Evolutionary conservation across 495 filamentous ascomycete genomes (phyloP).

Genomic region (Elasticomyces elasticus): DNA sequence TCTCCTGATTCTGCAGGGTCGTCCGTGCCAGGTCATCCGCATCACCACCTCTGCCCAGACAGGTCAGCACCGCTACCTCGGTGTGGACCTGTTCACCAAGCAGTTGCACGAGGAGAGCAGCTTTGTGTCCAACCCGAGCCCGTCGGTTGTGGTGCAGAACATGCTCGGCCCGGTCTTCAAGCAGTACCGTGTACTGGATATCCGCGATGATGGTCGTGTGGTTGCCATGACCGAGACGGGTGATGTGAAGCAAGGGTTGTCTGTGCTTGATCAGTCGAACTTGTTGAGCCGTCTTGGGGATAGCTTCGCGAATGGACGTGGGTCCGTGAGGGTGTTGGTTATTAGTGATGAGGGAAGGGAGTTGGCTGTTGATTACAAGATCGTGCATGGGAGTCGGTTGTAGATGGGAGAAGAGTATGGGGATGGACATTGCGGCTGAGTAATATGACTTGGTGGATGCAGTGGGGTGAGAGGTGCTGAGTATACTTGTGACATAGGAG

Average conservation of each 20-base stretch:
- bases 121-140: slow-evolving; percentile 92
- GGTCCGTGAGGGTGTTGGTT: slow-evolving; percentile 86
- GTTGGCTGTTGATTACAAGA: slow-evolving; percentile 97
- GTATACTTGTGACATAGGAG: slow-evolving; percentile 6
- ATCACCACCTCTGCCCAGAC: slow-evolving; percentile 97
- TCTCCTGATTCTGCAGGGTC: slow-evolving; percentile 96
- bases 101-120: slow-evolving; percentile 97
- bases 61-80: slow-evolving; percentile 98
- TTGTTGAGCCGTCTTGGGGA: slow-evolving; percentile 74
- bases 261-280: slow-evolving; percentile 84
- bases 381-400: slow-evolving; percentile 71
- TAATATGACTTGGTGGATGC: background rate
- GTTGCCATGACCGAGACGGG: slow-evolving; percentile 79
- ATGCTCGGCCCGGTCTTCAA: slow-evolving; percentile 99
- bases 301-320: slow-evolving; percentile 84
- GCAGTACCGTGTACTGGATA: slow-evolving; percentile 98
- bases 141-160: slow-evolving; percentile 95
- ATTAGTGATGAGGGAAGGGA: slow-evolving; percentile 90
- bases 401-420: slow-evolving; percentile 28
- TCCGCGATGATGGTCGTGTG: slow-evolving; percentile 75
- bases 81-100: slow-evolving; percentile 99
- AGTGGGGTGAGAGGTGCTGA: background rate
- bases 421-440: background rate
- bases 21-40: slow-evolving; percentile 98
- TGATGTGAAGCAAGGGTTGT: slow-evolving; percentile 93